Base-by-base conservation (phyloP, 1,139 yeast genomes). In the Kodamaea suecica region DNA sequence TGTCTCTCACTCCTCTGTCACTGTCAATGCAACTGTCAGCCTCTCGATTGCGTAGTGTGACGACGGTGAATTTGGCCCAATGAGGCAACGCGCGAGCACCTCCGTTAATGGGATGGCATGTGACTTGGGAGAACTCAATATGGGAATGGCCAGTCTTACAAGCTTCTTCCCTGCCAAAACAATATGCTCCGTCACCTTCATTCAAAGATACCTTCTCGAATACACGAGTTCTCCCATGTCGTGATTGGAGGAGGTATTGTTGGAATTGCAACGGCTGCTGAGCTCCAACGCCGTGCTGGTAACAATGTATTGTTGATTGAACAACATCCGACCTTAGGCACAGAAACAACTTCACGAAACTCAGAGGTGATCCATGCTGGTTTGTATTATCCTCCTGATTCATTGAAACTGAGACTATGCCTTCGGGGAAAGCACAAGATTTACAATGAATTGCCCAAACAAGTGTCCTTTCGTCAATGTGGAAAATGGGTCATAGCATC, bases 321-420 rank as follows among this genome's bases (percentile, higher is more conserved):
- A 48, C 78, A 84, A 48, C 78, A 87, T 51, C 56, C 60, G 2
- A 66, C 65, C 17, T 54, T 80, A 33, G 96, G 95, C 1, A 71
- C 75, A 46, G 96, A 88, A 52, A 87, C 95, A 0, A 81, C 95
- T 2, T 76, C 94, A 9, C 66, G 96, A 34, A 88, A 88, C 63
- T 84, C 95, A 2, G 97, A 88, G 50, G 97, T 88, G 20, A 82
- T 88, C 23, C 97, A 88, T 58, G 95, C 95, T 0, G 97, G 96
- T 0, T 51, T 88, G 6, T 88, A 88, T 54, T 84, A 84, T 50
- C 95, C 95, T 0, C 61, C 64, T 9, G 75, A 76, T 38, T 72
- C 84, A 3, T 62, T 88, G 38, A 82, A 86, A 52, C 77, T 86
- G 1, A 61, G 67, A 46, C 60, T 88, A 28, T 88, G 96, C 48